These are phyloP conservation scores for Chamaenerion angustifolium DNA, from an alignment of 345 rosid genomes.

Conservation along the genomic window DNA sequence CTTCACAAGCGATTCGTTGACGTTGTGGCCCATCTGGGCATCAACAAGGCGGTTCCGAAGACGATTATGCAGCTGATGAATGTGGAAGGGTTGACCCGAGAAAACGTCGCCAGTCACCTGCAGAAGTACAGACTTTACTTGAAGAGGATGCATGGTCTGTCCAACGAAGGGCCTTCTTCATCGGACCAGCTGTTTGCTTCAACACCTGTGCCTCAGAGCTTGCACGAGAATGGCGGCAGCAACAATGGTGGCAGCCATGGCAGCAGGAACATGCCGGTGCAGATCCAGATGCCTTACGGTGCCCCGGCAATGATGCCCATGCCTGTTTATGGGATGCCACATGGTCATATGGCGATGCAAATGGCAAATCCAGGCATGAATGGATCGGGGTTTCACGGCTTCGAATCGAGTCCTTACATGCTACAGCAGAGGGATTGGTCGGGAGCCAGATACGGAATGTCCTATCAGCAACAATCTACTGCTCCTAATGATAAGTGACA, in stretches of 20 bases:
- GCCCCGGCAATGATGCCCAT: constrained; percentile 36
- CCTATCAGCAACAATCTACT: constrained; percentile 35
- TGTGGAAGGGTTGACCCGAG: constrained; percentile 85
- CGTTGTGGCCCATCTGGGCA: constrained; percentile 75
- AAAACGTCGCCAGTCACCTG: constrained; percentile 90
- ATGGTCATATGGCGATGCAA: constrained; percentile 40
- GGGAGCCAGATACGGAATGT: constrained; percentile 41
- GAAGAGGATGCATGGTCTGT: constrained; percentile 78
- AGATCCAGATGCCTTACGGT: constrained; percentile 35
- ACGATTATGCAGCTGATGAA: constrained; percentile 99
- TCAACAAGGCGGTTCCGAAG: constrained; percentile 92
- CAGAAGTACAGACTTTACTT: constrained; percentile 86
- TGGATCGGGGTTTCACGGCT: constrained; percentile 15
- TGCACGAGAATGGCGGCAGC: constrained; percentile 26
- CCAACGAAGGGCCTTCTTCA: constrained; percentile 44
- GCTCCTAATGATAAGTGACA: constrained; percentile 39
- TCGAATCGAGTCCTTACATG: constrained; percentile 39
- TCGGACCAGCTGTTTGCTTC: constrained; percentile 75
- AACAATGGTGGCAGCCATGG: constrained; percentile 12
- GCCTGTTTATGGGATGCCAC: constrained; percentile 38
- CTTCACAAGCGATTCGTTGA: constrained; percentile 94
- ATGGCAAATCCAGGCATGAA: constrained; percentile 8
- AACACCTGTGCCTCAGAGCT: constrained; percentile 57
- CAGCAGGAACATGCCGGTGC: constrained; percentile 29
- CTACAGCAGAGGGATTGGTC: constrained; percentile 55